A percentile compares a stretch with the other conserved stretches of the same genome.
Evolutionary conservation across 2,329 filamentous ascomycete genomes (phyloP).

Genomic region (Botrytis fabae): DNA sequence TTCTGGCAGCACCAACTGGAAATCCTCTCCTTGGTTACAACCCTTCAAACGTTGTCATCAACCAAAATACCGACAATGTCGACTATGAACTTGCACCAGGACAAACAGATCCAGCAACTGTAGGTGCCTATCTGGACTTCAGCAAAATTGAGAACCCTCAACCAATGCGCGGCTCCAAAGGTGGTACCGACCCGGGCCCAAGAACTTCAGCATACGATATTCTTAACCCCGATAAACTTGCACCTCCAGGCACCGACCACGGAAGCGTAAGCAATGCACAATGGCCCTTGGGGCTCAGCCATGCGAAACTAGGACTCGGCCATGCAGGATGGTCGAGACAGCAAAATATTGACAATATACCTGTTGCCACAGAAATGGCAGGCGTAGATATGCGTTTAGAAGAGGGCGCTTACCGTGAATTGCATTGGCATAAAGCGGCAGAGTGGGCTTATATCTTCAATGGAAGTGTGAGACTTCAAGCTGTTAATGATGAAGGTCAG

Average conservation of each 20-base stretch:
- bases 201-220: slow-evolving; percentile 67
- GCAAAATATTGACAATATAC: slow-evolving; percentile 66
- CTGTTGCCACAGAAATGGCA: slow-evolving; percentile 67
- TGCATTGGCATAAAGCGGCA: slow-evolving; percentile 80
- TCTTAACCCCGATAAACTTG: slow-evolving; percentile 70
- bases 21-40: slow-evolving; percentile 45
- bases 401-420: slow-evolving; percentile 69
- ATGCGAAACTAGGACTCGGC: slow-evolving; percentile 52
- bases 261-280: slow-evolving; percentile 70
- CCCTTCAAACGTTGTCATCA: slow-evolving; percentile 41
- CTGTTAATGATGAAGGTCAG: slow-evolving; percentile 71
- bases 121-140: slow-evolving; percentile 57
- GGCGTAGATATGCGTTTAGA: slow-evolving; percentile 79
- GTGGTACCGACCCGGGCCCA: slow-evolving; percentile 57
- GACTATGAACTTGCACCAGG: slow-evolving; percentile 49
- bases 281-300: slow-evolving; percentile 54
- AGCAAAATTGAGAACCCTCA: slow-evolving; percentile 52
- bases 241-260: slow-evolving; percentile 72
- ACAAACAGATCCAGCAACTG: slow-evolving; percentile 51
- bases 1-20: slow-evolving; percentile 33
- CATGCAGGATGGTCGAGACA: slow-evolving; percentile 77
- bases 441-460: slow-evolving; percentile 77
- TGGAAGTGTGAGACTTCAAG: slow-evolving; percentile 69
- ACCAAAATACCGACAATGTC: slow-evolving; percentile 41
- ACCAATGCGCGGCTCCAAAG: slow-evolving; percentile 54